phyloP scores from a whole-genome alignment of 1,139 yeast species.

The Pichia sp. region DNA sequence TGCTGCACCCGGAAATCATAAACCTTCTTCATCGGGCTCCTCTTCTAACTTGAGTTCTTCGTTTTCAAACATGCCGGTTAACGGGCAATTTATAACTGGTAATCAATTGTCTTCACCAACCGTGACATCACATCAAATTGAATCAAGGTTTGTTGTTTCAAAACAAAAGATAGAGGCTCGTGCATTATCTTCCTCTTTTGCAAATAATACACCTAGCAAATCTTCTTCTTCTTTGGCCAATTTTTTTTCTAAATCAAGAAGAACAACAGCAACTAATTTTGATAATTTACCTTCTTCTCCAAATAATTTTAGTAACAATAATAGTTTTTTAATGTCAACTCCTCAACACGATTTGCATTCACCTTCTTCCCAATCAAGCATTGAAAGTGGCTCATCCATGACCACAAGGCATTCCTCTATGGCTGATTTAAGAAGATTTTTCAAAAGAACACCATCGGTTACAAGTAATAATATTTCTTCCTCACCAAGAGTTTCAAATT shows the following conservation, averaged over 20 bases:
- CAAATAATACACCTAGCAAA: conserved; percentile 12
- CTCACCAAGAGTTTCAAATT: conserved; percentile 40
- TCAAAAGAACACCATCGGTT: conserved; percentile 39
- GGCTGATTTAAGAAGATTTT: conserved; percentile 73
- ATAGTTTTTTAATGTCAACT: conserved; percentile 1
- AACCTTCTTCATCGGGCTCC: conserved; percentile 13
- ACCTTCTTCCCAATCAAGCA: conserved; percentile 24
- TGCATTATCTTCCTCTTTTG: conserved; percentile 18
- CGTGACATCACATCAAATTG: conserved; percentile 47
- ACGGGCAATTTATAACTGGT: conserved; percentile 53
- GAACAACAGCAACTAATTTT: conserved; percentile 23
- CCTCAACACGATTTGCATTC: conserved; percentile 19
- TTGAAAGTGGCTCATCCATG: conserved; percentile 10
- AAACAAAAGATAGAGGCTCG: conserved; percentile 58
- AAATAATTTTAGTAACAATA: conserved; percentile 16
- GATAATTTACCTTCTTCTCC: conserved; percentile 25
- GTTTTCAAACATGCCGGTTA: conserved; percentile 30
- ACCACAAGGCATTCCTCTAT: conserved; percentile 55
- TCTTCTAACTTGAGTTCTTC: conserved; percentile 13
- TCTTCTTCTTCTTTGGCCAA: conserved; percentile 46
- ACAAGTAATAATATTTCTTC: conserved; percentile 17
- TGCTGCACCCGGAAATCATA: conserved; percentile 60
- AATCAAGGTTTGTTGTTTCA: conserved; percentile 66
- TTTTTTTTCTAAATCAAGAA: conserved; percentile 42
- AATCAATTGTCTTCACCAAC: conserved; percentile 67